phyloP scores from a whole-genome alignment of 495 filamentous ascomycete genomes.

The Trichoderma erinaceum region DNA sequence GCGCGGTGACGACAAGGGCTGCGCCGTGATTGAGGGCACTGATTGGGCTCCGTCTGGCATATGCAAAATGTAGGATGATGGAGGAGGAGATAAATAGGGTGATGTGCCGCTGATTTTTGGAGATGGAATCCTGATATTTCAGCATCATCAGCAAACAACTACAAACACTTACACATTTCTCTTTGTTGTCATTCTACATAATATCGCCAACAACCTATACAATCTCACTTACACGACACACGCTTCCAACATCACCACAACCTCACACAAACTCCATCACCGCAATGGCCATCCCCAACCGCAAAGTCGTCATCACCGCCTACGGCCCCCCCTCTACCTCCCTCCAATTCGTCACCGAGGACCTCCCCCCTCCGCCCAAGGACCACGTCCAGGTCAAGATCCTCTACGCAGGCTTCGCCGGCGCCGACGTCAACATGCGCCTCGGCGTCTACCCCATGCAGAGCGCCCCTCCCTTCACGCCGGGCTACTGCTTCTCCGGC shows the following conservation, averaged over 20 bases:
- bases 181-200: not conserved
- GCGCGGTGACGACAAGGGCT: not conserved
- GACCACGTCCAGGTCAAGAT: conserved; percentile 36
- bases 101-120: not conserved
- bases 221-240: not conserved
- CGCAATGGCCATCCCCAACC: conserved; percentile 25
- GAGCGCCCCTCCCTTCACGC: conserved; percentile 35
- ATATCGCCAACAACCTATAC: not conserved
- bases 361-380: conserved; percentile 26
- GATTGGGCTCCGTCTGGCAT: not conserved
- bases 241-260: not conserved
- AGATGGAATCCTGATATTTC: too few relatives aligned
- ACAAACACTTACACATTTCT: too few relatives aligned
- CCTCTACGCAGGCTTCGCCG: conserved; percentile 36
- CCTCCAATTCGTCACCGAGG: conserved; percentile 24
- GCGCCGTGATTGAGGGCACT: too few relatives aligned
- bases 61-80: not conserved
- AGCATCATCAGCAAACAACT: too few relatives aligned
- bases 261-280: not conserved
- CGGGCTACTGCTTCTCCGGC: conserved; percentile 38
- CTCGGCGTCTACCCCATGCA: conserved; percentile 36
- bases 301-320: conserved; percentile 36
- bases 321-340: conserved; percentile 31
- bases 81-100: not conserved
- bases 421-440: conserved; percentile 41